Base-by-base conservation (phyloP, 495 filamentous ascomycete species). In the Acidomyces sp. region DNA sequence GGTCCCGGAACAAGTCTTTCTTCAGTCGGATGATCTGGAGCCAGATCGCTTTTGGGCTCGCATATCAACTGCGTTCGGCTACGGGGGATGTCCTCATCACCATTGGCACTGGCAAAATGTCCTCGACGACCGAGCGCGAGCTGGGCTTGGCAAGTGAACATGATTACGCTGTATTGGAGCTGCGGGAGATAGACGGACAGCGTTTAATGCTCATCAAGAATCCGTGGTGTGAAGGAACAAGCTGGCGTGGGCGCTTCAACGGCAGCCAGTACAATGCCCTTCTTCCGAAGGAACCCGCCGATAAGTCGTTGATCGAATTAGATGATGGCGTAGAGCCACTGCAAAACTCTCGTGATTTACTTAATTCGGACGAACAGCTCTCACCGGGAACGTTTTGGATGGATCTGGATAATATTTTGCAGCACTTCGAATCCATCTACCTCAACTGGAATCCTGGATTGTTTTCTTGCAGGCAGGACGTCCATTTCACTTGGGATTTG, bases 371-470 rank as follows among this genome's bases (percentile, higher is more conserved):
- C 39, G 47, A 62, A 6, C 46, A 55, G 44, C 49, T 60, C 6
- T 51, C 58, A 19, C 77, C 80, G 12, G 85, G 87, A 6, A 77
- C 75, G 18, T 94, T 96, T 55, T 95, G 90, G 87, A 93, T 96
- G 65, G 73, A 76, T 20, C 71, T 86, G 26, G 78, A 86, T 39
- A 78, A 83, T 36, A 73, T 93, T 5, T 69, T 85, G 22, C 86
- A 90, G 50, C 74, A 90, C 52, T 99, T 94, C 48, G 83, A 94
- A 45, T 92, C 87, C 18, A 69, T 96, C 21, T 99, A 96, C 59
- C 64, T 96, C 31, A 99, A 95, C 59, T 99, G 92, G 92, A 94
- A 93, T 51, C 87, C 92, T 4, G 71, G 69, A 2, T 63, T 94
- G 6, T 99, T 99, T 60, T 63, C 61, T 10, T 61, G 78, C 48